Percentiles rank a stretch among this genome's conserved stretches.
phyloP scores from a whole-genome alignment of 2,329 filamentous ascomycete genomes.

The Cytospora mali region DNA sequence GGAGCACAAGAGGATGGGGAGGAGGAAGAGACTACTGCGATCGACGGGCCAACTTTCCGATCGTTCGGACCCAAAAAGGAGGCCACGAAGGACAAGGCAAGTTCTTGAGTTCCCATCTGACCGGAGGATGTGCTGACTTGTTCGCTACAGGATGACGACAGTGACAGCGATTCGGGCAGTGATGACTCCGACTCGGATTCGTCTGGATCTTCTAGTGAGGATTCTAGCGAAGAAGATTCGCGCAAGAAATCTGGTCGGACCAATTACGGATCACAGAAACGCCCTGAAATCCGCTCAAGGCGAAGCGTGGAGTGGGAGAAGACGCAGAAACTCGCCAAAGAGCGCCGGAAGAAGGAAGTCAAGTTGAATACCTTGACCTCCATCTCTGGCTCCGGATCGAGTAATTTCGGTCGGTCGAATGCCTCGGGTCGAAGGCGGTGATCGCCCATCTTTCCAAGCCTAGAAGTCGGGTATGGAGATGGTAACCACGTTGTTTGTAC shows the following conservation, averaged over 20 bases:
- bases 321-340: constrained; percentile 56
- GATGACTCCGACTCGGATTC: constrained; percentile 41
- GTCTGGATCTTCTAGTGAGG: constrained; percentile 41
- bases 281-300: constrained; percentile 34
- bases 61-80: constrained; percentile 21
- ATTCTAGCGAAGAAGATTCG: constrained; percentile 36
- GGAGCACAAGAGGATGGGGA: constrained; percentile 27
- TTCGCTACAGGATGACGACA: constrained; percentile 13
- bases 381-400: constrained; percentile 52
- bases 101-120: background rate
- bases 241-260: constrained; percentile 30
- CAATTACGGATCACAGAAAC: constrained; percentile 21
- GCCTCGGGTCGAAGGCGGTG: background rate
- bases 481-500: background rate
- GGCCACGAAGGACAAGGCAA: constrained; percentile 22
- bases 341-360: constrained; percentile 66
- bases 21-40: constrained; percentile 36
- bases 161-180: constrained; percentile 19
- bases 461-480: background rate
- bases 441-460: background rate
- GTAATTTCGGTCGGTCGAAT: constrained; percentile 15
- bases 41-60: constrained; percentile 22
- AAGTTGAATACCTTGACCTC: constrained; percentile 65
- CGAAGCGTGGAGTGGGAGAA: constrained; percentile 52
- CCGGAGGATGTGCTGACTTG: constrained; percentile 12